Evolutionary conservation across 1,139 yeast genomes (phyloP), one percentile per base, ranked within the genome.

Genomic region (Diutina siamensis): DNA sequence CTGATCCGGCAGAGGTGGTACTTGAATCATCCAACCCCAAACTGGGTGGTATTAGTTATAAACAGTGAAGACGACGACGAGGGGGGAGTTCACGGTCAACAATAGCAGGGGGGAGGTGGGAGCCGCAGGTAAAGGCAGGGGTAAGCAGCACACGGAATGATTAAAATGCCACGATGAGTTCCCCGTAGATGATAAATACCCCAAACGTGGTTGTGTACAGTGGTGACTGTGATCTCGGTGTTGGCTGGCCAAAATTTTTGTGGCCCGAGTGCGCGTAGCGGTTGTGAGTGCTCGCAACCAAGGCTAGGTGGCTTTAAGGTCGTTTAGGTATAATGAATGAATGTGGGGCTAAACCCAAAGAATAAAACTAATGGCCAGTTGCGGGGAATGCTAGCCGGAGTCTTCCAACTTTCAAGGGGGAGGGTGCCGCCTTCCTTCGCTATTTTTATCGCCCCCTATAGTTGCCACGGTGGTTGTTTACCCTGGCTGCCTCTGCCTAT

Each of bases 191-290:
- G 36, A 13, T 13, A n/a, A 20, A 20, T n/a, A 18, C 38, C 9
- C 10, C 10, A 35, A 35, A n/a, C 35, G 8, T 10, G 19, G 9
- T 15, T 4, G n/a, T 4, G 35, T n/a, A n/a, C 9, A 33, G 35
- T 9, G 19, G 8, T 5, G 35, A 33, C 20, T 34, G 13, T 17
- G 36, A 18, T 15, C 36, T 15, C 10, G n/a, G 40, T 35, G 40
- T 35, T 35, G 40, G 40, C 40, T 35, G n/a, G 27, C 40, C 40
- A 35, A 35, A 35, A 35, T 35, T 35, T 35, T 35, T 35, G 40
- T 35, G 40, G 28, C 28, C 40, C 34, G 34, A 31, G 40, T 27
- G 40, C 40, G 40, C 28, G 28, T 31, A 31, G 34, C 4, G 34
- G 15, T 7, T 5, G 28, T 25, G 28, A 10, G 28, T n/a, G 15